These are phyloP conservation scores for Debaryomyces prosopidis DNA, from an alignment of 805 yeast species.

Conservation along the genomic window DNA sequence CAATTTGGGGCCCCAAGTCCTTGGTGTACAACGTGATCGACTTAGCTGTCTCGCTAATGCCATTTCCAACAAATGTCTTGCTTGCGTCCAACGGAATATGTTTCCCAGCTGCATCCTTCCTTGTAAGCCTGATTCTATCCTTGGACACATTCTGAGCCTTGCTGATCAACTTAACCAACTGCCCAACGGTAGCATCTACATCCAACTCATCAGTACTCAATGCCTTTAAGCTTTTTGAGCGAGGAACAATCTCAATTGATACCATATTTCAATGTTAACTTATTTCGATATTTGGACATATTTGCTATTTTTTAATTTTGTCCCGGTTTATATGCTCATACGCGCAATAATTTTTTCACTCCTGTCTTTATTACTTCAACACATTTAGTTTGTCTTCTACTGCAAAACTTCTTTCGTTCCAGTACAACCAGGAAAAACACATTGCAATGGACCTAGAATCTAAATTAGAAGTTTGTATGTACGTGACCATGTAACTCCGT, in stretches of 20 bases:
- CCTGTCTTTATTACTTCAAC: no score
- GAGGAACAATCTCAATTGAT: conserved; percentile 52
- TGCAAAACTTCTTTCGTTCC: no score
- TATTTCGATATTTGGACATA: background rate
- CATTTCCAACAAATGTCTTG: conserved; percentile 47
- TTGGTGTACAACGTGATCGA: conserved; percentile 60
- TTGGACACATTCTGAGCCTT: conserved; percentile 38
- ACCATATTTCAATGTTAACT: conserved; percentile 34
- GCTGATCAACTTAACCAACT: conserved; percentile 46
- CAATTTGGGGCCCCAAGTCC: conserved; percentile 91
- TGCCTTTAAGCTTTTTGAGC: conserved; percentile 58
- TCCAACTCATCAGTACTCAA: conserved; percentile 42
- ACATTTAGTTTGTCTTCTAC: no score
- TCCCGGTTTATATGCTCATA: no score
- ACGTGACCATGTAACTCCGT: background rate
- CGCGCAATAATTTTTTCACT: no score
- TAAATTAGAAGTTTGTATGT: conserved; percentile 6
- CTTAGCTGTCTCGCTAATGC: conserved; percentile 32
- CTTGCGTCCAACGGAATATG: conserved; percentile 47
- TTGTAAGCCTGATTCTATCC: conserved; percentile 29
- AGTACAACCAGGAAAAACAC: no score
- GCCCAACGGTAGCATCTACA: conserved; percentile 35
- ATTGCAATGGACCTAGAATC: conserved; percentile 1
- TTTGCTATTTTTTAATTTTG: no score
- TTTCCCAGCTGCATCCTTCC: conserved; percentile 23